These are phyloP conservation scores for Karstenula rhodostoma DNA, from an alignment of 2,329 filamentous ascomycete species.

Conservation along the genomic window DNA sequence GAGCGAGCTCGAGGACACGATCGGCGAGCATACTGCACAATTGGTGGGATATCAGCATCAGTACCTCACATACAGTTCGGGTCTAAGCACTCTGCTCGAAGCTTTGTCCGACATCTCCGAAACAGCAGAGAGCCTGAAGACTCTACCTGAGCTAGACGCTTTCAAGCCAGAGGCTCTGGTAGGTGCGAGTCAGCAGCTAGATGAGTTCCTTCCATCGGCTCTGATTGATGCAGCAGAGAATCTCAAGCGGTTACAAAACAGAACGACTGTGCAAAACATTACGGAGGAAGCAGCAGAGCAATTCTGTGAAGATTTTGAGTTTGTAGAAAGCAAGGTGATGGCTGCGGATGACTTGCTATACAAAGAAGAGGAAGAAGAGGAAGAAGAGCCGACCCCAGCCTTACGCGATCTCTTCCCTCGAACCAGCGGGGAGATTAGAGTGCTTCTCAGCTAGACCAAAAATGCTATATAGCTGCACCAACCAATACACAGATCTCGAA, in stretches of 20 bases:
- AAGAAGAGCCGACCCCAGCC: conserved; percentile 47
- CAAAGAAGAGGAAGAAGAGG: conserved; percentile 46
- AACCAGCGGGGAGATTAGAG: conserved; percentile 69
- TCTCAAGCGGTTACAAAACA: conserved; percentile 75
- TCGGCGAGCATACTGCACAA: conserved; percentile 63
- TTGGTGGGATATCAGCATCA: conserved; percentile 73
- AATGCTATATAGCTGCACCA: neutral
- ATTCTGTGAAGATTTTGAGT: conserved; percentile 87
- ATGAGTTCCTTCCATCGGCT: conserved; percentile 91
- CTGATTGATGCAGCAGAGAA: conserved; percentile 91
- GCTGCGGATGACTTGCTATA: conserved; percentile 63
- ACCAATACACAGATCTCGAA: neutral
- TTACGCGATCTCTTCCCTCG: conserved; percentile 69
- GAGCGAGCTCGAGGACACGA: conserved; percentile 63
- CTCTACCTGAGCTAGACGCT: conserved; percentile 62
- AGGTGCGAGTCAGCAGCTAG: conserved; percentile 76
- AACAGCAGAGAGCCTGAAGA: conserved; percentile 60
- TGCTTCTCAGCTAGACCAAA: conserved; percentile 63
- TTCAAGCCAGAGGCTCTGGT: conserved; percentile 70
- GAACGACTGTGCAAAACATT: conserved; percentile 74
- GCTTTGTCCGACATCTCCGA: conserved; percentile 60
- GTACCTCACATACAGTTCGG: conserved; percentile 79
- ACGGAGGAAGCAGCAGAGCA: conserved; percentile 82
- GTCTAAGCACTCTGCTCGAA: conserved; percentile 70
- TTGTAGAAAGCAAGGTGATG: conserved; percentile 68